Evolutionary conservation across 371 early-diverging fungal genomes (phyloP).

Genomic region (Lichtheimia ramosa): DNA sequence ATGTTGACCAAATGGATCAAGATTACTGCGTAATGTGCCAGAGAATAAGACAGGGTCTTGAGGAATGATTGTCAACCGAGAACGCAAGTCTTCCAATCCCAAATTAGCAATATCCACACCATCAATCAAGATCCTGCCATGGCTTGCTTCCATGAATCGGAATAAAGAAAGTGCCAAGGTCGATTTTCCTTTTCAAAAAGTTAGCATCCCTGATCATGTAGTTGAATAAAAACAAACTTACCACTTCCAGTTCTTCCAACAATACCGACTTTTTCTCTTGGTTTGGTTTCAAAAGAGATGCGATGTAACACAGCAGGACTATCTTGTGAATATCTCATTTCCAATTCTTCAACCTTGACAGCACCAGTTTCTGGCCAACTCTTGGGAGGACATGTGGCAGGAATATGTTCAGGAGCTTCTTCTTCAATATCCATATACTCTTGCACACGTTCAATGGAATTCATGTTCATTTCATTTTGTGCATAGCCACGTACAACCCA

Average conservation of each 20-base stretch:
- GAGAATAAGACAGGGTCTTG: slow-evolving; percentile 78
- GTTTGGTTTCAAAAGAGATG: slow-evolving; percentile 59
- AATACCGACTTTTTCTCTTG: slow-evolving; percentile 64
- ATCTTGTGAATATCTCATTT: slow-evolving; percentile 69
- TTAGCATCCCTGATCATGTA: not conserved
- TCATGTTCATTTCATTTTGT: slow-evolving; percentile 81
- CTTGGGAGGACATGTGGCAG: slow-evolving; percentile 47
- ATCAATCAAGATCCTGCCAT: slow-evolving; percentile 69
- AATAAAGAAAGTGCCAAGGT: slow-evolving; percentile 71
- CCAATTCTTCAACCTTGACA: slow-evolving; percentile 64
- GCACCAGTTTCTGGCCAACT: slow-evolving; percentile 77
- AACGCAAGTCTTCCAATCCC: slow-evolving; percentile 66
- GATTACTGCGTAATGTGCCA: slow-evolving; percentile 76
- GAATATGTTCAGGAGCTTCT: slow-evolving; percentile 62
- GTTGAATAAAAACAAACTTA: not conserved
- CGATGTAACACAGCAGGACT: slow-evolving; percentile 67
- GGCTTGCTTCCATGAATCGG: slow-evolving; percentile 68
- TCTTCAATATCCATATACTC: slow-evolving; percentile 74
- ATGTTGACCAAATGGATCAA: slow-evolving; percentile 74
- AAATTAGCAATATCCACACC: slow-evolving; percentile 67
- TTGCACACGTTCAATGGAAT: slow-evolving; percentile 74
- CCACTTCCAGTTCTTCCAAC: slow-evolving; percentile 52
- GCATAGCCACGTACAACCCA: slow-evolving; percentile 84
- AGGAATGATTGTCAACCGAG: slow-evolving; percentile 66
- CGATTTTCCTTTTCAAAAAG: slow-evolving; percentile 42